These are phyloP conservation scores for Salix suchowensis DNA, from an alignment of 345 rosid species.

Conservation along the genomic window DNA sequence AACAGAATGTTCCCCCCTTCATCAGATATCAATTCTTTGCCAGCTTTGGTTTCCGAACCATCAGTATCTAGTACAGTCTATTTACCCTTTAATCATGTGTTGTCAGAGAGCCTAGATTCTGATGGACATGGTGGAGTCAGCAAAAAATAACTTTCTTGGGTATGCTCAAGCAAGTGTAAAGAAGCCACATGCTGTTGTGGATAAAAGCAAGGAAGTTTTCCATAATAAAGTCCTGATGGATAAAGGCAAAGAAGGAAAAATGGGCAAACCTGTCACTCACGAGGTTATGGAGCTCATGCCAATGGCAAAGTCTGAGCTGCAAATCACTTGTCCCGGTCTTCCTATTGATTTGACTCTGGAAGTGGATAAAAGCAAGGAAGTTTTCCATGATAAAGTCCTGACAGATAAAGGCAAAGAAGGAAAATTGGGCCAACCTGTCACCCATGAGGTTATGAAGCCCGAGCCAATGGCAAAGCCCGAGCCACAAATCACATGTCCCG, in stretches of 20 bases:
- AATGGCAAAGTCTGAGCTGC: constrained; percentile 11
- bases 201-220: constrained; percentile 11
- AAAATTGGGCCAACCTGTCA: not conserved
- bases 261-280: not conserved
- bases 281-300: constrained; percentile 10
- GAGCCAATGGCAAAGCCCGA: constrained; percentile 4
- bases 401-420: constrained; percentile 6
- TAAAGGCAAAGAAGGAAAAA: constrained; percentile 2
- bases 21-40: constrained; percentile 8
- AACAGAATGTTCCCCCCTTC: constrained; percentile 4
- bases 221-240: constrained; percentile 2
- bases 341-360: constrained; percentile 13
- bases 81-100: constrained; percentile 8
- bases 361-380: constrained; percentile 8
- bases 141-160: not conserved
- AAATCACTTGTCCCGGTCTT: constrained; percentile 9
- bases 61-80: constrained; percentile 8
- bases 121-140: not conserved
- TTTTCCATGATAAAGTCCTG: constrained; percentile 3
- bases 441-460: constrained; percentile 6
- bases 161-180: not conserved
- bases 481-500: constrained; percentile 11
- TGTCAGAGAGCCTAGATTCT: constrained; percentile 6
- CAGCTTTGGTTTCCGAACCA: constrained; percentile 9
- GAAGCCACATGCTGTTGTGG: not conserved